phyloP scores from a whole-genome alignment of 148 eudicot genomes.

The Linanthus parryae region DNA sequence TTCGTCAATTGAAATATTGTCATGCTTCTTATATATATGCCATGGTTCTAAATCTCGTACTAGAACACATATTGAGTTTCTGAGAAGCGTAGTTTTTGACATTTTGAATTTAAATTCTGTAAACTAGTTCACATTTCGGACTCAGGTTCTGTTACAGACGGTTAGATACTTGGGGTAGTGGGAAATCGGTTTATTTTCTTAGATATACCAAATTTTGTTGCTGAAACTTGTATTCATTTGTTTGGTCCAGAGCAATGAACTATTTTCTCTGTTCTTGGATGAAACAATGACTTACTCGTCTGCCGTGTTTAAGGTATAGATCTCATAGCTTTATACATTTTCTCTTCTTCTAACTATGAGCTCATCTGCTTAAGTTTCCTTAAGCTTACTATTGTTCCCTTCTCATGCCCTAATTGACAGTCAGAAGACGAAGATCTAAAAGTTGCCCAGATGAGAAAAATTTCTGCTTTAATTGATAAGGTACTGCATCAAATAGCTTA shows the following conservation, averaged over 20 bases:
- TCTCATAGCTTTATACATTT: background rate
- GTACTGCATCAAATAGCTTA: too few species aligned
- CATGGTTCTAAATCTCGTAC: too few species aligned
- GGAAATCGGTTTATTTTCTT: too few species aligned
- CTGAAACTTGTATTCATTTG: background rate
- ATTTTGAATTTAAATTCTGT: background rate
- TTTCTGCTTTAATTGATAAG: conserved; percentile 57
- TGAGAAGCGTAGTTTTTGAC: too few species aligned
- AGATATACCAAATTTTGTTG: background rate
- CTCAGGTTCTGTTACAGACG: too few species aligned
- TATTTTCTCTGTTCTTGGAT: conserved; percentile 88
- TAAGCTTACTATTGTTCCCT: background rate
- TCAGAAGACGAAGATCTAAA: conserved; percentile 72
- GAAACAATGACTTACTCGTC: conserved; percentile 96
- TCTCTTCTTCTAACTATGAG: background rate
- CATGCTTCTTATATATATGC: too few species aligned
- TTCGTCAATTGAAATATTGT: too few species aligned
- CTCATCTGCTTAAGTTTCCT: background rate
- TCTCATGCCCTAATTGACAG: conserved; percentile 23
- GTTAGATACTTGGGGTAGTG: too few species aligned
- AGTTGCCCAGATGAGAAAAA: conserved; percentile 76
- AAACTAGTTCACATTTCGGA: background rate
- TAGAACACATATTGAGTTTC: too few species aligned
- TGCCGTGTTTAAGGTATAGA: conserved; percentile 80
- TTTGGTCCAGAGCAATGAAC: conserved; percentile 69